Evolutionary conservation across 192 early-diverging fungal genomes (phyloP).

Genomic region (Diversispora eburnea): DNA sequence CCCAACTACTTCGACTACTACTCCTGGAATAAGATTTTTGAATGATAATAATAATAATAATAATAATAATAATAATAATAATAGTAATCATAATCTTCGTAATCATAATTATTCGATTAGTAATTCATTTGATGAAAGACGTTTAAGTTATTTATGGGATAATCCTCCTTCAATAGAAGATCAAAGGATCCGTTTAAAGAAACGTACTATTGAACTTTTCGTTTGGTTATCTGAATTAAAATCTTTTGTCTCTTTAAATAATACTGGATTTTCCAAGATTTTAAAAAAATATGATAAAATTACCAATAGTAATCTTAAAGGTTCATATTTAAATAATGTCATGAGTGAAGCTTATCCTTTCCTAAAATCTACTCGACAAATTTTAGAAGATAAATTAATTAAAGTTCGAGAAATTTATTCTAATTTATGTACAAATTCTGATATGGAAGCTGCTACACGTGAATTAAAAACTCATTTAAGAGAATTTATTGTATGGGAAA

Average conservation of each 20-base stretch:
- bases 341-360: slow-evolving; percentile 72
- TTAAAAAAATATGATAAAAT: slow-evolving; percentile 98
- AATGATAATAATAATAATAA: background rate
- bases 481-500: slow-evolving; percentile 91
- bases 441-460: slow-evolving; percentile 59
- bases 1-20: no score
- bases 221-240: slow-evolving; percentile 81
- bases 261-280: slow-evolving; percentile 91
- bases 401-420: slow-evolving; percentile 63
- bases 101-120: background rate
- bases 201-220: slow-evolving; percentile 70
- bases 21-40: background rate
- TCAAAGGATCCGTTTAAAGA: slow-evolving; percentile 38
- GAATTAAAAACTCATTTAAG: slow-evolving; percentile 80
- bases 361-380: slow-evolving; percentile 55
- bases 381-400: slow-evolving; percentile 61
- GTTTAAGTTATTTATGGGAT: slow-evolving; percentile 34
- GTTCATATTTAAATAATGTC: slow-evolving; percentile 60
- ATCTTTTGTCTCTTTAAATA: slow-evolving; percentile 84
- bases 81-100: no score
- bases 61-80: background rate
- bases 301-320: slow-evolving; percentile 69
- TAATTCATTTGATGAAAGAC: slow-evolving; percentile 24
- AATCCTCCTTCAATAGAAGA: slow-evolving; percentile 36
- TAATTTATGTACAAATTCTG: slow-evolving; percentile 53